Base-by-base conservation (phyloP, 306 rosid species). In the Cucurbita ficifolia region DNA sequence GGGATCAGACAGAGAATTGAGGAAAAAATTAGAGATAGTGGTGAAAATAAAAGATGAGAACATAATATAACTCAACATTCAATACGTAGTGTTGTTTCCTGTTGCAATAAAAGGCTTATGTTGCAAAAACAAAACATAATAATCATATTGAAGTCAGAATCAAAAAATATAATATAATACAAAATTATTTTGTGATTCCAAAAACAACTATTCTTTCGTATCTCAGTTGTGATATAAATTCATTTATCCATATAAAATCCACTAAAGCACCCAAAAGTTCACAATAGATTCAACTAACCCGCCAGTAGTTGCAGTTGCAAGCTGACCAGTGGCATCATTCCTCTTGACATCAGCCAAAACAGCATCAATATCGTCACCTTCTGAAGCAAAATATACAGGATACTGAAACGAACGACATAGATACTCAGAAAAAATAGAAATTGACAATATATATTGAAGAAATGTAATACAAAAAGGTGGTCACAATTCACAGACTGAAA, bases 301-400 rank as follows among this genome's bases (percentile, higher is more conserved):
- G 83, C 99, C 99, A 79, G 95, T 91, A 68, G 97, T 91, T 63
- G 97, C 99, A 48, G 97, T 95, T 19, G 99, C 99, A 81, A 92
- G 96, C 84, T 95, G 99, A 78, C 96, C 99, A 73, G 89, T 86
- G 78, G 89, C 91, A 84, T 95, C 99, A 79, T 78, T 95, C 78
- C 78, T 89, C 87, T 91, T 91, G 54, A 95, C 86, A 80, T 95
- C 96, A 80, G 87, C 84, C 86, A 95, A 87, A 57, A 89, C 88
- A 62, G 91, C 86, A 70, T 79, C 81, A 74, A 88, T 81, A 69
- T 87, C 81, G 33, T 84, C 85, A 79, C 90, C 90, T 87, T 95
- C 99, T 77, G 83, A 91, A 79, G 97, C 87, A 89, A 95, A 95
- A 86, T 95, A 95, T 69, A 89, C 97, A 78, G 99, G 99, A 83